Evolutionary conservation across 139 green algal species (phyloP), one percentile per base, ranked within the genome.

Genomic region (Picochlorum sp.): DNA sequence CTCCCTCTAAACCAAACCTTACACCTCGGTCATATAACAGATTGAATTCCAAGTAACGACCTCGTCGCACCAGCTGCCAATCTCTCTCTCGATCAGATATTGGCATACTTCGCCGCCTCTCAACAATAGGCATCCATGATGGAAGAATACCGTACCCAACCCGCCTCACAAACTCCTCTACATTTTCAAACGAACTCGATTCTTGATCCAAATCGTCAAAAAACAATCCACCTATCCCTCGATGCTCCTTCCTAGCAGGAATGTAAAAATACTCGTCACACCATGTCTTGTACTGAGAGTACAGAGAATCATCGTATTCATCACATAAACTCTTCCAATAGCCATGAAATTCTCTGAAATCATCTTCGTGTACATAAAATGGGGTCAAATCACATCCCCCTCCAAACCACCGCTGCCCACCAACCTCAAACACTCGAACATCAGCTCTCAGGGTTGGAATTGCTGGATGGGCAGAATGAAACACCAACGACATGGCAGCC

Each of bases 211-310:
- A 28, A 71, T 97, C 93, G 58, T 99, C 94, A 59, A 95, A 99
- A 72, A 99, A 99, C 16, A 99, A 79, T 14, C 94, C 94, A 1
- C 94, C 94, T 20, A 95, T 74, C 21, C 94, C 94, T 15, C 94
- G 80, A 81, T 96, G 87, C 85, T 99, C 94, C 60, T 81, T 78
- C 24, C 94, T 80, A 4, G 84, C 84, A 3, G 92, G 90, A 28
- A 99, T 87, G 78, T 97, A 95, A 70, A 99, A 99, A 77, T 99
- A 98, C 28, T 76, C 77, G 76, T 98, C 93, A 76, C 93, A 98
- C 81, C 75, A 89, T n/a, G 67, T 65, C 78, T 98, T 98, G 64
- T 85, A 86, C 52, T 84, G 52, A 1, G 75, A 49, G 69, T 98
- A 96, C n/a, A 96, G 45, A 41, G 56, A 21, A 34, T 38, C 6